Evolutionary conservation across 495 filamentous ascomycete species (phyloP).

Genomic region (Podospora anserina): DNA sequence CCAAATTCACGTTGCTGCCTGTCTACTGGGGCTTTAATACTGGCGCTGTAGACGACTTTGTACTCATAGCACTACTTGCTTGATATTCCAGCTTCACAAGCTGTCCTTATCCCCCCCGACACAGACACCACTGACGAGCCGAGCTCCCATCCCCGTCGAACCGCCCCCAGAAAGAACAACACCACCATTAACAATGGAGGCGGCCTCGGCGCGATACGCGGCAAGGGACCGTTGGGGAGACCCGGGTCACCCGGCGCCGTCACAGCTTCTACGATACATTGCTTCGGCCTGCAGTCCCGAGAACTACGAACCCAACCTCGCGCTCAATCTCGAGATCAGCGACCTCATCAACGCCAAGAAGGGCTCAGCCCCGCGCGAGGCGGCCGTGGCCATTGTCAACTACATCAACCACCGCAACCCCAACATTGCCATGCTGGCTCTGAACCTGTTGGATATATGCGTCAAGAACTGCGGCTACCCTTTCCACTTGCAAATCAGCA

Average conservation of each 20-base stretch:
- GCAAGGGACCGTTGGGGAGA: slow-evolving; percentile 91
- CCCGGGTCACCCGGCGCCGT: slow-evolving; percentile 70
- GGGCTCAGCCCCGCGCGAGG: slow-evolving; percentile 93
- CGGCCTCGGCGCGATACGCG: slow-evolving; percentile 90
- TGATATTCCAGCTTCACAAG: not conserved
- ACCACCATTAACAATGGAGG: slow-evolving; percentile 62
- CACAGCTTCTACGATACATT: slow-evolving; percentile 91
- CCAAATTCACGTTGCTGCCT: not conserved
- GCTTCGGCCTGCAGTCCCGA: slow-evolving; percentile 91
- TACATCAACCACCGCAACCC: slow-evolving; percentile 95
- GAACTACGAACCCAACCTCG: slow-evolving; percentile 96
- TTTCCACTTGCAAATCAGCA: slow-evolving; percentile 96
- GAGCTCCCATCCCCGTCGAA: not conserved
- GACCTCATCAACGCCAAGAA: slow-evolving; percentile 98
- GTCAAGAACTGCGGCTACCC: slow-evolving; percentile 99
- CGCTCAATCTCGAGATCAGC: slow-evolving; percentile 91
- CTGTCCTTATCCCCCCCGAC: not conserved
- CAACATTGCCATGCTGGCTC: slow-evolving; percentile 86
- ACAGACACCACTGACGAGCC: not conserved
- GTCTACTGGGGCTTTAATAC: not conserved
- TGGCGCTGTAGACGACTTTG: not conserved
- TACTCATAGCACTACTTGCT: not conserved
- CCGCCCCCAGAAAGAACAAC: not conserved
- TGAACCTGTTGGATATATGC: slow-evolving; percentile 93
- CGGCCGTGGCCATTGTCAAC: slow-evolving; percentile 88